A percentile compares a stretch with the other conserved stretches of the same genome.
These are phyloP conservation scores for Caryopteris hybrid DNA, from an alignment of 305 asterid species.

Conservation along the genomic window DNA sequence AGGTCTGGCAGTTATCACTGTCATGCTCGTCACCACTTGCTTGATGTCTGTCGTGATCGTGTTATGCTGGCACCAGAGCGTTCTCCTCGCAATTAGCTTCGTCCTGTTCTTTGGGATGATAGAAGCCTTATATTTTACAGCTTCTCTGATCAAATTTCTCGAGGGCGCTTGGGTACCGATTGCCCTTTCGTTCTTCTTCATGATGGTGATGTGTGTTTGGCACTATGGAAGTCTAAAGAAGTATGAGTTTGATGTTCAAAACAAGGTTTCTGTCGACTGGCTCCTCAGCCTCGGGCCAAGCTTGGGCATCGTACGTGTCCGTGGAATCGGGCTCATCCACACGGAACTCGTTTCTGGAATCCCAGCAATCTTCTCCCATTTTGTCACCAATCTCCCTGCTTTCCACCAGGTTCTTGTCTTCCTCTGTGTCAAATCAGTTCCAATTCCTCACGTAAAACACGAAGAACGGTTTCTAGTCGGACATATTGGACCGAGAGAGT, in stretches of 20 bases:
- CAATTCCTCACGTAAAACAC: conserved; percentile 71
- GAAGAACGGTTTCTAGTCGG: conserved; percentile 89
- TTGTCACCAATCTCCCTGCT: conserved; percentile 92
- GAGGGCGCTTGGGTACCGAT: conserved; percentile 99
- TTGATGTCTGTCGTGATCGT: conserved; percentile 91
- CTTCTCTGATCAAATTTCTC: conserved; percentile 77
- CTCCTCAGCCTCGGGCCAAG: conserved; percentile 77
- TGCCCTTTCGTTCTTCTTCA: conserved; percentile 62
- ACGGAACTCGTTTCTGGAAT: conserved; percentile 88
- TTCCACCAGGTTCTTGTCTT: conserved; percentile 89
- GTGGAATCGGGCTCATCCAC: conserved; percentile 89
- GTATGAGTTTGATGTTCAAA: conserved; percentile 81
- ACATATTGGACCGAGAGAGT: conserved; percentile 73
- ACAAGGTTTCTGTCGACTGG: conserved; percentile 92
- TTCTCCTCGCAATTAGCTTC: conserved; percentile 61
- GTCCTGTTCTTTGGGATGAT: conserved; percentile 77
- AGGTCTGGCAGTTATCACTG: conserved; percentile 95
- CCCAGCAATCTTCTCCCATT: conserved; percentile 92
- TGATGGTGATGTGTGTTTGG: conserved; percentile 83
- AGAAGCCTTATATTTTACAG: conserved; percentile 81
- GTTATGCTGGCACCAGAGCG: conserved; percentile 75
- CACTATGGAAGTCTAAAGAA: conserved; percentile 79
- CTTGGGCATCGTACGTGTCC: conserved; percentile 80
- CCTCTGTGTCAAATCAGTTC: conserved; percentile 85
- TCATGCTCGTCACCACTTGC: conserved; percentile 97